phyloP scores from a whole-genome alignment of 108 stramenopile genomes.

The Conticribra guillardii region DNA sequence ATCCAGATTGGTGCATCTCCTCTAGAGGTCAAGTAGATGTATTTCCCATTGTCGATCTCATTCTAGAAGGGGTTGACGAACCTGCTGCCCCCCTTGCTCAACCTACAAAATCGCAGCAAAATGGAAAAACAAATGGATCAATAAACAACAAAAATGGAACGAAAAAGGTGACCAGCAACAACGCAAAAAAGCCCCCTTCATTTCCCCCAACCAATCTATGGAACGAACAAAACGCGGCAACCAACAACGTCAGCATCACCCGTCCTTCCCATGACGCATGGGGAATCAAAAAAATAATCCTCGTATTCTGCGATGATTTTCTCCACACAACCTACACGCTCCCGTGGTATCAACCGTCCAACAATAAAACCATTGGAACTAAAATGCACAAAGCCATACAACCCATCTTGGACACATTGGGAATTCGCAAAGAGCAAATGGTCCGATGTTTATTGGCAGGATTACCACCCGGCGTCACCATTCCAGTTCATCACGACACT shows the following conservation, averaged over 20 bases:
- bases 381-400: constrained; percentile 68
- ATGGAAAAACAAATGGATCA: constrained; percentile 17
- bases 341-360: constrained; percentile 83
- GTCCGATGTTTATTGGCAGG: constrained; percentile 93
- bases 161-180: constrained; percentile 11
- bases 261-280: constrained; percentile 95
- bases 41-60: constrained; percentile 57
- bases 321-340: constrained; percentile 84
- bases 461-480: constrained; percentile 93
- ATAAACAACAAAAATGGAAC: constrained; percentile 19
- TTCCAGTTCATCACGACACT: constrained; percentile 97
- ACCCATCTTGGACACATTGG: constrained; percentile 76
- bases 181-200: constrained; percentile 7
- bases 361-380: neutral
- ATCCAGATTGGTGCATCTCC: constrained; percentile 56
- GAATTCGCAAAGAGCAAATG: constrained; percentile 54
- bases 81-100: constrained; percentile 11
- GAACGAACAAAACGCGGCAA: constrained; percentile 74
- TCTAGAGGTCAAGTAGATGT: constrained; percentile 76
- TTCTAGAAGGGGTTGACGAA: constrained; percentile 72
- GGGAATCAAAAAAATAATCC: constrained; percentile 96
- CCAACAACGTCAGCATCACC: constrained; percentile 83
- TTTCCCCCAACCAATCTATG: constrained; percentile 66
- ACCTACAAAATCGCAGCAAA: neutral
- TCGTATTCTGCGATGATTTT: constrained; percentile 98